These are phyloP conservation scores for Eragrostis curvula DNA, from an alignment of 176 grass and related monocot genomes.

Conservation along the genomic window DNA sequence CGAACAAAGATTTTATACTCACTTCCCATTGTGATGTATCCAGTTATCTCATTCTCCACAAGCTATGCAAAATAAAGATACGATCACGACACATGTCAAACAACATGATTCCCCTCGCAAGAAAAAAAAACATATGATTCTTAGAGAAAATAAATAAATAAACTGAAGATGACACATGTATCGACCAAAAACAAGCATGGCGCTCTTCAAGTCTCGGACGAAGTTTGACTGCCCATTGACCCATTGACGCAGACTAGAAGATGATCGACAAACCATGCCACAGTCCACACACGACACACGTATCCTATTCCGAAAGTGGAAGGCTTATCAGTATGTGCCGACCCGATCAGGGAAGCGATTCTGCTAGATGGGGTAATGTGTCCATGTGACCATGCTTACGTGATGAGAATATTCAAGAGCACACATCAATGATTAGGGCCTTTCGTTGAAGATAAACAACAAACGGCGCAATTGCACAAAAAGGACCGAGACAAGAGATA, in stretches of 20 bases:
- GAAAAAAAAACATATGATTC: too few species aligned
- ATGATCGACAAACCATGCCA: not conserved
- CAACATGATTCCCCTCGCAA: too few species aligned
- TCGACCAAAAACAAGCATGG: not conserved
- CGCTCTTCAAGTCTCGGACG: not conserved
- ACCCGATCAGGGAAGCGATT: not conserved
- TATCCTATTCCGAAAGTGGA: not conserved
- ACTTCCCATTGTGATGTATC: too few species aligned
- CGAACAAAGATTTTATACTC: too few species aligned
- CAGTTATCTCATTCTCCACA: too few species aligned
- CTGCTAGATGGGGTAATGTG: constrained; percentile 9
- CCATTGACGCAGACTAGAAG: too few species aligned
- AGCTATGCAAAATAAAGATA: too few species aligned
- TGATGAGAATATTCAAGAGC: constrained; percentile 28
- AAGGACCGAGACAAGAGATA: not conserved
- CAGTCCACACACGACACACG: not conserved
- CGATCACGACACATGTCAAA: too few species aligned
- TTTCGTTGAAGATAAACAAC: not conserved
- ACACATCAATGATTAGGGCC: not conserved
- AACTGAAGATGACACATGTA: too few species aligned
- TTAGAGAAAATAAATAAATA: too few species aligned
- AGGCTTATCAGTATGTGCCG: constrained; percentile 22
- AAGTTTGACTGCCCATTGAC: not conserved
- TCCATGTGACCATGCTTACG: constrained; percentile 21
- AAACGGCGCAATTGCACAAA: not conserved